Conservation (phyloP, 1,284 basidiomycete genomes). For the Polyporus tsugae region DNA sequence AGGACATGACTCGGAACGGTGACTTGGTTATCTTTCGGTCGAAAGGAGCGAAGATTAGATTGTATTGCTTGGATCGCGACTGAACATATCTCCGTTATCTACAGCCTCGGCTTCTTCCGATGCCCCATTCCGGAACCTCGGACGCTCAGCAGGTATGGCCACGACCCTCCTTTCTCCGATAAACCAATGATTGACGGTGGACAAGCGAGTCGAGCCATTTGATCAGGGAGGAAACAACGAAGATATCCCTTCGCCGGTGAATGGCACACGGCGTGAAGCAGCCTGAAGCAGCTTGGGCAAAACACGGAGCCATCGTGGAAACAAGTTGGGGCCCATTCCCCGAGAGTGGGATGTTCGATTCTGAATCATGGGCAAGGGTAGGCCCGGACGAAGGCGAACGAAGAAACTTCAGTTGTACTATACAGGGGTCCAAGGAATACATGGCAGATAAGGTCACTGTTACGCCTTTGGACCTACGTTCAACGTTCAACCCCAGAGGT, state of each 20-base stretch:
- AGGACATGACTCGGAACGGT: slow-evolving; percentile 32
- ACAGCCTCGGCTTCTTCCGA: slow-evolving; percentile 17
- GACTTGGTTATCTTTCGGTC: slow-evolving; percentile 7
- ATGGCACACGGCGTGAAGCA: too few species aligned
- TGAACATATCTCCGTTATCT: slow-evolving; percentile 17
- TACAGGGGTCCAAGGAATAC: background rate
- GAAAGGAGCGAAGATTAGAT: slow-evolving; percentile 30
- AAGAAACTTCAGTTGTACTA: background rate
- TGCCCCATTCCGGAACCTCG: slow-evolving; percentile 2
- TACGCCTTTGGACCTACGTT: background rate
- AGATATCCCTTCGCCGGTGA: background rate
- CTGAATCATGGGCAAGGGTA: background rate
- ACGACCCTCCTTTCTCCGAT: slow-evolving; percentile 20
- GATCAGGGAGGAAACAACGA: background rate
- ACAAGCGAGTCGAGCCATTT: background rate
- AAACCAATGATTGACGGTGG: slow-evolving; percentile 11
- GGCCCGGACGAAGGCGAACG: too few species aligned
- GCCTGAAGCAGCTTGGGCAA: background rate
- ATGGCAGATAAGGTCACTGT: background rate
- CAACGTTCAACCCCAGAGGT: slow-evolving; percentile 39
- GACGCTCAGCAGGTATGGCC: background rate
- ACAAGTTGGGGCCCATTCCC: background rate
- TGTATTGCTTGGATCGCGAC: slow-evolving; percentile 12
- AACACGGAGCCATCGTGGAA: background rate
- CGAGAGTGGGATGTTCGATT: background rate